phyloP scores from a whole-genome alignment of 805 yeast genomes.

The Wickerhamiella alocasiicola region DNA sequence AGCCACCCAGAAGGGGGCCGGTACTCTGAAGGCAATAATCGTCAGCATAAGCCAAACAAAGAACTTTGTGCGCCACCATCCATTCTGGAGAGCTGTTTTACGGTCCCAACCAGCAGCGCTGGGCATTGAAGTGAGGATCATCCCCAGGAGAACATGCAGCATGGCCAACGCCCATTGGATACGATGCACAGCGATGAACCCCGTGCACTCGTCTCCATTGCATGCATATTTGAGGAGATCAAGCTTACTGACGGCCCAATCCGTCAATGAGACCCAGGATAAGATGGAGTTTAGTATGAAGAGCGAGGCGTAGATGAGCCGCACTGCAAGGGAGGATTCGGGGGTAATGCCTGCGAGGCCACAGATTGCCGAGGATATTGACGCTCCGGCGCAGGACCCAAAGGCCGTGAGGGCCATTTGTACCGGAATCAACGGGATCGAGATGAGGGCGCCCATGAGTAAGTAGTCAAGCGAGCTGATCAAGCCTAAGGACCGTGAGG shows the following conservation, averaged over 20 bases:
- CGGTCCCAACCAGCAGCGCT: slow-evolving; percentile 43
- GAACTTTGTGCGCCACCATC: slow-evolving; percentile 77
- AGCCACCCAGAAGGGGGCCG: slow-evolving; percentile 72
- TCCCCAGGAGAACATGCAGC: slow-evolving; percentile 61
- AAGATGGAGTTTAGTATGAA: slow-evolving; percentile 65
- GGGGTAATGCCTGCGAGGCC: slow-evolving; percentile 41
- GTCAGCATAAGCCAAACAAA: slow-evolving; percentile 45
- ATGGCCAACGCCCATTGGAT: slow-evolving; percentile 77
- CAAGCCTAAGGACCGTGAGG: background rate
- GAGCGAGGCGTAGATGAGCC: slow-evolving; percentile 73
- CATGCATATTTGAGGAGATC: slow-evolving; percentile 63
- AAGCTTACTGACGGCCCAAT: slow-evolving; percentile 61
- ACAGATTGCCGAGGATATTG: slow-evolving; percentile 57
- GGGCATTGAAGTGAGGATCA: slow-evolving; percentile 50
- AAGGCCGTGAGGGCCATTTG: slow-evolving; percentile 47
- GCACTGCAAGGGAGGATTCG: slow-evolving; percentile 67
- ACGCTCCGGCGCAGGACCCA: slow-evolving; percentile 73
- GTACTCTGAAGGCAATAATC: slow-evolving; percentile 59
- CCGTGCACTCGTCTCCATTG: slow-evolving; percentile 73
- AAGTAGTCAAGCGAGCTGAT: background rate
- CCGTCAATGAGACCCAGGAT: slow-evolving; percentile 87
- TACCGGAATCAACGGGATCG: slow-evolving; percentile 43
- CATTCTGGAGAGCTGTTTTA: slow-evolving; percentile 76
- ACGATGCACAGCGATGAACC: slow-evolving; percentile 90
- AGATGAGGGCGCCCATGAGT: slow-evolving; percentile 31